Evolutionary conservation across 768 basidiomycete genomes (phyloP).

Genomic region (Boletus rubroflammeus): DNA sequence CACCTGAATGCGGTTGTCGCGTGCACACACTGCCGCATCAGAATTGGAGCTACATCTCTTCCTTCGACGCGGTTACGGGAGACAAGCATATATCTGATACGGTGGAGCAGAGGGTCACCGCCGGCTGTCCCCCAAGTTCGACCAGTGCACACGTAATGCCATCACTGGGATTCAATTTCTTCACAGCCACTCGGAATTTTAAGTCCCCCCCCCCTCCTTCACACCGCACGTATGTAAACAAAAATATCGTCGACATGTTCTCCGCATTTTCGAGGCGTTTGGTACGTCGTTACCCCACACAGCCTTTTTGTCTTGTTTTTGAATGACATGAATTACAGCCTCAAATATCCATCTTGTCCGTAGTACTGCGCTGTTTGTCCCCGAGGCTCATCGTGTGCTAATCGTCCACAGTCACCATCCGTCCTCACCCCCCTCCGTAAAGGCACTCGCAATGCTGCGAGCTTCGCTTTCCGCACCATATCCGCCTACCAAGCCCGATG

Average conservation of each 20-base stretch:
- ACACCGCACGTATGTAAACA: too few species aligned
- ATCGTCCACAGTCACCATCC: conserved; percentile 53
- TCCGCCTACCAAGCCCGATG: conserved; percentile 46
- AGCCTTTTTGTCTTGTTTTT: neutral
- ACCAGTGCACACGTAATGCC: too few species aligned
- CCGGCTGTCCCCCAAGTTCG: too few species aligned
- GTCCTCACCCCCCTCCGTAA: conserved; percentile 58
- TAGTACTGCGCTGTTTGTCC: conserved; percentile 4
- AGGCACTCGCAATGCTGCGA: conserved; percentile 58
- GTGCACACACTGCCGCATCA: conserved; percentile 1
- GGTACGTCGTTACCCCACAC: conserved; percentile 22
- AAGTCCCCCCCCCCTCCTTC: too few species aligned
- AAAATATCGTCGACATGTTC: conserved; percentile 26
- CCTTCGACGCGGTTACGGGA: neutral
- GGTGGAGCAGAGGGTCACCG: neutral
- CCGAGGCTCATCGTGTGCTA: conserved; percentile 7
- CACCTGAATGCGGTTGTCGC: conserved; percentile 6
- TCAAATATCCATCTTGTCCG: conserved; percentile 67
- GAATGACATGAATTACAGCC: conserved; percentile 34
- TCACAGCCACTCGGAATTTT: too few species aligned
- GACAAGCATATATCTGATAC: neutral
- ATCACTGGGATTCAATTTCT: too few species aligned
- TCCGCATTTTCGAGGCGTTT: conserved; percentile 36
- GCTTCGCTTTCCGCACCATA: conserved; percentile 59
- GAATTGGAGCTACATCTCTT: neutral